Conservation (phyloP, 345 rosid genomes). For the Brassica nigra region DNA sequence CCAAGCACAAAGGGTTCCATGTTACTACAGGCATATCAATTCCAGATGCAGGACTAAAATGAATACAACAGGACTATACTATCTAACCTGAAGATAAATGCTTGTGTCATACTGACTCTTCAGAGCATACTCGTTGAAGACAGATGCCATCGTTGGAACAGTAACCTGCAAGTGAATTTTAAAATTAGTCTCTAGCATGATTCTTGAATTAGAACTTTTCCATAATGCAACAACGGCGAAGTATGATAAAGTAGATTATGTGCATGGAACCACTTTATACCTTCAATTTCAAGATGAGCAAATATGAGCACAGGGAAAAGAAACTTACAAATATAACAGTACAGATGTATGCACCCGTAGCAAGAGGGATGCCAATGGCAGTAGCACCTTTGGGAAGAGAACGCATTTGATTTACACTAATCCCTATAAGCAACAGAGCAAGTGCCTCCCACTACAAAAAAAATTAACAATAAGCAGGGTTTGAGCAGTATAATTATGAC, state of each 20-base stretch:
- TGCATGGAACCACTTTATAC: slow-evolving; percentile 8
- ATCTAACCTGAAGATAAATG: slow-evolving; percentile 92
- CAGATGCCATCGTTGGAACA: slow-evolving; percentile 95
- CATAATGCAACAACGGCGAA: background rate
- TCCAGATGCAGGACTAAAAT: slow-evolving; percentile 10
- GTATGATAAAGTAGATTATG: background rate
- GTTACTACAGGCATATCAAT: slow-evolving; percentile 12
- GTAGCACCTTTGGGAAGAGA: slow-evolving; percentile 80
- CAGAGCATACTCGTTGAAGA: slow-evolving; percentile 93
- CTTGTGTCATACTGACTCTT: slow-evolving; percentile 98
- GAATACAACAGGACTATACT: slow-evolving; percentile 13
- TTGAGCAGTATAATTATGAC: background rate
- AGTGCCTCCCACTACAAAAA: slow-evolving; percentile 93
- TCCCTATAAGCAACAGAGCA: slow-evolving; percentile 88
- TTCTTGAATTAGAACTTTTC: slow-evolving; percentile 2
- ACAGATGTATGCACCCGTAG: slow-evolving; percentile 82
- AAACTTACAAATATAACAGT: slow-evolving; percentile 85
- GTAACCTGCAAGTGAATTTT: slow-evolving; percentile 61
- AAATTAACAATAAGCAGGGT: slow-evolving; percentile 29
- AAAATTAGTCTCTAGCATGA: slow-evolving; percentile 35
- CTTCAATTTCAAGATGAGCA: background rate
- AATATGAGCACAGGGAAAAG: slow-evolving; percentile 19
- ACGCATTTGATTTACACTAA: slow-evolving; percentile 87
- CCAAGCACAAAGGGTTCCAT: background rate
- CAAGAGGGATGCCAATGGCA: slow-evolving; percentile 72